phyloP scores from a whole-genome alignment of 345 rosid species.

The Eucalyptus albens region DNA sequence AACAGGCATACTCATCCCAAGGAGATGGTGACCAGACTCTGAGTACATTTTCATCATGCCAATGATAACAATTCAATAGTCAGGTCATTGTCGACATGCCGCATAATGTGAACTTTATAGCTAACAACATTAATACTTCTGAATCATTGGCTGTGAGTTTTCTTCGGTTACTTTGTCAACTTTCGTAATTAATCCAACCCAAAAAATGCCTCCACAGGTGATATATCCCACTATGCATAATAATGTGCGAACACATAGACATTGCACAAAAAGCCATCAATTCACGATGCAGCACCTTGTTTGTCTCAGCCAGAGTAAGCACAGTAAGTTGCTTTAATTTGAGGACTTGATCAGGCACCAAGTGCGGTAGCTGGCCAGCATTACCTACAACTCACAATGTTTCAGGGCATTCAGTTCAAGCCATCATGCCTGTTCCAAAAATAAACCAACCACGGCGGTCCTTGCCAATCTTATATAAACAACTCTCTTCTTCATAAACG shows the following conservation, averaged over 20 bases:
- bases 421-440: background rate
- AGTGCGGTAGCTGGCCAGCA: constrained; percentile 33
- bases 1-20: background rate
- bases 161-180: background rate
- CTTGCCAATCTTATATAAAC: background rate
- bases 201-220: background rate
- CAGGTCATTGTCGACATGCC: background rate
- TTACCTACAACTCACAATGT: constrained; percentile 32
- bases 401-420: background rate
- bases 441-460: background rate
- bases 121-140: background rate
- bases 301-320: constrained; percentile 83
- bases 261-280: background rate
- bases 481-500: background rate
- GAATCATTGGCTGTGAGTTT: background rate
- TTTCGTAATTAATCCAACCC: background rate
- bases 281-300: constrained; percentile 37
- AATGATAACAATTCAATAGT: background rate
- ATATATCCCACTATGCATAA: background rate
- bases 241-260: background rate
- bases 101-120: background rate
- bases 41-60: background rate
- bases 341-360: constrained; percentile 73
- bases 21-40: background rate
- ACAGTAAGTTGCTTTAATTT: constrained; percentile 94